These are phyloP conservation scores for Butyriboletus loyo DNA, from an alignment of 768 basidiomycete genomes.

Conservation along the genomic window DNA sequence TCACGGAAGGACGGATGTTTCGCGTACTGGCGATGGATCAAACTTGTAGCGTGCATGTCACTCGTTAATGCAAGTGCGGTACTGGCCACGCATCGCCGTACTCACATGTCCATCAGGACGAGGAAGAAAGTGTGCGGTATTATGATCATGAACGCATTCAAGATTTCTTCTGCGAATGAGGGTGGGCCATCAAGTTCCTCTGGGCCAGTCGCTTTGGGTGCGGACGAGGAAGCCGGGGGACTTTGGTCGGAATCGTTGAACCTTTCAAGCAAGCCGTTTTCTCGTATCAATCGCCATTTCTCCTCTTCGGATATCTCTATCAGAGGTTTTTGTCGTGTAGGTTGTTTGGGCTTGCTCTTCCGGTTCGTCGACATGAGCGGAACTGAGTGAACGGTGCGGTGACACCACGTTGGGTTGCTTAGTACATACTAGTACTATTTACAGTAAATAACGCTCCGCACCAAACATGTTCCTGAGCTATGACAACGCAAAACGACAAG, in stretches of 20 bases:
- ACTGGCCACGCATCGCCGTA: slow-evolving; percentile 8
- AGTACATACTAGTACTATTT: too few relatives aligned
- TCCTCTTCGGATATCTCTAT: slow-evolving; percentile 68
- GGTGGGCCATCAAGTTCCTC: slow-evolving; percentile 35
- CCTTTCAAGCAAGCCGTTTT: slow-evolving; percentile 57
- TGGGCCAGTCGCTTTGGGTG: not conserved
- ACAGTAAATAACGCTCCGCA: too few relatives aligned
- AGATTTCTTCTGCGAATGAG: slow-evolving; percentile 63
- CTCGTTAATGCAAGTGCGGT: not conserved
- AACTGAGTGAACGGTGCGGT: not conserved
- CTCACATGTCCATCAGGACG: slow-evolving; percentile 84
- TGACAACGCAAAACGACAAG: slow-evolving; percentile 21
- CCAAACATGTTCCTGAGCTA: slow-evolving; percentile 17
- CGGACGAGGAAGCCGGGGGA: not conserved
- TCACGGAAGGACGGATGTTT: slow-evolving; percentile 48
- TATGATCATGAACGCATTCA: slow-evolving; percentile 60
- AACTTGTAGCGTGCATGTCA: slow-evolving; percentile 37
- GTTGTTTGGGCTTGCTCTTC: slow-evolving; percentile 15
- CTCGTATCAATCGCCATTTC: slow-evolving; percentile 71
- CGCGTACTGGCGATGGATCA: slow-evolving; percentile 78
- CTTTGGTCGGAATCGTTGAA: slow-evolving; percentile 16
- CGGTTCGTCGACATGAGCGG: slow-evolving; percentile 29
- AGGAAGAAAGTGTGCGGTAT: slow-evolving; percentile 75
- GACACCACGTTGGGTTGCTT: too few relatives aligned
- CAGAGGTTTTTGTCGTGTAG: slow-evolving; percentile 15